phyloP scores from a whole-genome alignment of 2,329 filamentous ascomycete species.

The Bipolaris cookei region DNA sequence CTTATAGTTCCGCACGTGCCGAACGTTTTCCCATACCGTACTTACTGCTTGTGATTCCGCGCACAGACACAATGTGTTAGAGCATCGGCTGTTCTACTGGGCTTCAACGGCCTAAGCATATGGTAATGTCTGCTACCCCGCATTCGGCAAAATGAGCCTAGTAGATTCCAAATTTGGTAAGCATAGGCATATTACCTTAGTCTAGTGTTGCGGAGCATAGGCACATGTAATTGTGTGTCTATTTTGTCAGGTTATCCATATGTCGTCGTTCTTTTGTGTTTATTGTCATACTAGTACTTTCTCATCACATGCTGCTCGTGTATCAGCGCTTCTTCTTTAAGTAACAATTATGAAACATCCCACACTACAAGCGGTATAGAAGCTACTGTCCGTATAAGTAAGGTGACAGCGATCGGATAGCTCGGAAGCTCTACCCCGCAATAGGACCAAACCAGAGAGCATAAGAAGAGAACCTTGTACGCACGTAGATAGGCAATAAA shows the following conservation, averaged over 20 bases:
- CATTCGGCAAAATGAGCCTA: background rate
- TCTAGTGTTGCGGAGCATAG: background rate
- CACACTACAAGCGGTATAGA: no score
- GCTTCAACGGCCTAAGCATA: background rate
- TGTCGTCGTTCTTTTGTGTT: background rate
- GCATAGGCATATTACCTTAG: background rate
- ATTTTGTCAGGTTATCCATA: background rate
- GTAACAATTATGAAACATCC: background rate
- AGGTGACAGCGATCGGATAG: no score
- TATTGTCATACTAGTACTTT: background rate
- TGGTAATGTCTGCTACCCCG: background rate
- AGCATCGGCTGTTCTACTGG: background rate
- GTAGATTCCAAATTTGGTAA: background rate
- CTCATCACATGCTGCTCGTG: background rate
- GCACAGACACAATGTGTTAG: background rate
- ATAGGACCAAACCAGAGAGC: no score
- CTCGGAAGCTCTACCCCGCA: no score
- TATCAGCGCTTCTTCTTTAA: background rate
- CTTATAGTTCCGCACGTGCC: background rate
- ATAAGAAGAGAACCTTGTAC: no score
- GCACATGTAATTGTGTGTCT: background rate
- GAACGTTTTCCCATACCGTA: background rate
- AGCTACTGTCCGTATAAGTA: no score
- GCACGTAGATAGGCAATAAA: no score
- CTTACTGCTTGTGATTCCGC: background rate